A percentile compares a stretch with the other conserved stretches of the same genome.
Conservation (phyloP, 305 asterid species). For the Andrographis paniculata region DNA sequence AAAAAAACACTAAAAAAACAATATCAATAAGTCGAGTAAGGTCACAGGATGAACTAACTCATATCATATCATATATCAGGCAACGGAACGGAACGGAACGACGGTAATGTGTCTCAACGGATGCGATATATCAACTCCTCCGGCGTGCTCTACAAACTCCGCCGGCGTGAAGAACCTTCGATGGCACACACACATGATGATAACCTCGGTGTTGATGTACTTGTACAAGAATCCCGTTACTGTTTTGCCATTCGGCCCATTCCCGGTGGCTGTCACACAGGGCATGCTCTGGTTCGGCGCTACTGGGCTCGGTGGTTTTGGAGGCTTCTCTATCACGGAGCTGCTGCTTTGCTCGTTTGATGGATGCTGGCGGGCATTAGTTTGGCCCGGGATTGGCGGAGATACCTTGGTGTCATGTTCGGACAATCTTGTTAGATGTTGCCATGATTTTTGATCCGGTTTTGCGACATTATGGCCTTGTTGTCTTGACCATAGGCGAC, state of each 20-base stretch:
- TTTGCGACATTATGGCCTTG: background rate
- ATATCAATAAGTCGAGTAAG: no score
- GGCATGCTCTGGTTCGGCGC: slow-evolving; percentile 29
- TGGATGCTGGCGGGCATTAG: slow-evolving; percentile 6
- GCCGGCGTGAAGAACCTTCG: slow-evolving; percentile 56
- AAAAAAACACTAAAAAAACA: no score
- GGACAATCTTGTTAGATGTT: no score
- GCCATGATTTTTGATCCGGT: background rate
- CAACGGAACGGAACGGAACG: slow-evolving; percentile 1
- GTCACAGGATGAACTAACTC: no score
- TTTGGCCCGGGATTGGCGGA: no score
- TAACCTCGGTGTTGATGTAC: slow-evolving; percentile 39
- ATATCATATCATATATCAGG: no score
- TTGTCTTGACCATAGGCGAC: background rate
- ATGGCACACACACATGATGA: slow-evolving; percentile 67
- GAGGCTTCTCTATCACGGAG: background rate
- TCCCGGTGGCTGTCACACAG: slow-evolving; percentile 60
- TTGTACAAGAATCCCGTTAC: slow-evolving; percentile 49
- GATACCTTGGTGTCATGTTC: no score
- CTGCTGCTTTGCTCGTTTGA: slow-evolving; percentile 4
- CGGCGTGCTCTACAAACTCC: slow-evolving; percentile 73
- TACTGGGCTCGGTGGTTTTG: slow-evolving; percentile 5
- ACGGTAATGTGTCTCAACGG: slow-evolving; percentile 66
- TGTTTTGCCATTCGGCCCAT: slow-evolving; percentile 58
- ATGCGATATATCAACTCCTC: slow-evolving; percentile 35